These are phyloP conservation scores for Sporobolomyces roseus DNA, from an alignment of 768 basidiomycete genomes.

Conservation along the genomic window DNA sequence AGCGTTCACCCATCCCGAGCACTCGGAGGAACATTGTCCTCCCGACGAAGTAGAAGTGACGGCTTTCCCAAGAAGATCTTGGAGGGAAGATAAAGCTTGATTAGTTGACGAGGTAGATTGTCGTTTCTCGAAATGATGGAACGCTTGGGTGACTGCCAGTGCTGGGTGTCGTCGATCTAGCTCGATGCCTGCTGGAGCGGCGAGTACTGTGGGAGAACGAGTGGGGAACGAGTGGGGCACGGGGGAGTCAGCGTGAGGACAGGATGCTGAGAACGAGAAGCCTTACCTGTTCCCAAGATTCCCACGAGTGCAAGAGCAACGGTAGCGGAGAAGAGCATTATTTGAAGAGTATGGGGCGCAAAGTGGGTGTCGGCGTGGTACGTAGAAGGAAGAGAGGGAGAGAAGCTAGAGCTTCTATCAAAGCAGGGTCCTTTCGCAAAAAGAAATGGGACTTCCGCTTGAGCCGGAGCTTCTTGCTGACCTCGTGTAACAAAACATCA, in stretches of 20 bases:
- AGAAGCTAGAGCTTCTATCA: too few relatives aligned
- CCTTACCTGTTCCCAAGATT: too few relatives aligned
- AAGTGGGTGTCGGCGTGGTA: too few relatives aligned
- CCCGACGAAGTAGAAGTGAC: background rate
- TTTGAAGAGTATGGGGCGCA: too few relatives aligned
- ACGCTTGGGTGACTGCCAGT: background rate
- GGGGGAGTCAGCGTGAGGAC: background rate
- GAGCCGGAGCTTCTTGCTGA: too few relatives aligned
- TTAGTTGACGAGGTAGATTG: background rate
- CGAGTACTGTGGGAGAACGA: background rate
- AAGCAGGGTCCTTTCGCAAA: too few relatives aligned
- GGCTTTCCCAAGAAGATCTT: background rate
- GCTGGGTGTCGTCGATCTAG: background rate
- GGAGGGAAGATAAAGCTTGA: background rate
- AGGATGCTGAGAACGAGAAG: too few relatives aligned
- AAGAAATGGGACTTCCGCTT: too few relatives aligned
- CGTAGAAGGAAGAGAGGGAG: too few relatives aligned
- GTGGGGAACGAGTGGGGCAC: background rate
- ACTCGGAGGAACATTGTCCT: conserved; percentile 1
- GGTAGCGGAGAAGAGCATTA: too few relatives aligned
- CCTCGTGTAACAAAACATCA: too few relatives aligned
- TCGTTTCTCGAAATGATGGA: background rate
- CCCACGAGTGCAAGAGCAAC: too few relatives aligned
- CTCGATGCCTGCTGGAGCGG: background rate
- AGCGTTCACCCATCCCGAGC: background rate